Evolutionary conservation across 352 stramenopile genomes (phyloP), one percentile per base, ranked within the genome.

Genomic region (Phytopythium chamaehyphon): DNA sequence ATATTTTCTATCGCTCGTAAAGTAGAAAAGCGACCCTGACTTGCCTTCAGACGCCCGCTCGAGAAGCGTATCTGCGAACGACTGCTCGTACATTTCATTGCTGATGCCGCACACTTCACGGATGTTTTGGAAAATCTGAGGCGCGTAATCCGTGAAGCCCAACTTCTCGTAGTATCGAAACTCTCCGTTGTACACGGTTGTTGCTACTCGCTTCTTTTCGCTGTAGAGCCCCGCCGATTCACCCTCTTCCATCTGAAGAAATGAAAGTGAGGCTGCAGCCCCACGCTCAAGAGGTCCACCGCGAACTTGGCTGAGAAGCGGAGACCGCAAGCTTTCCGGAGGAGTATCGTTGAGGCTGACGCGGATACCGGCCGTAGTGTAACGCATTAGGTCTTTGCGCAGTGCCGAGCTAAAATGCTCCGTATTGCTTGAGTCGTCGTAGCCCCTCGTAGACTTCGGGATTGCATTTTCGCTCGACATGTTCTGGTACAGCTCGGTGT

Each of bases 11-110:
- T 93, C 81, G 49, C 76, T 92, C 6, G 84, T 90, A 47, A 93
- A 95, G 71, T 95, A 95, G 42, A 95, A 95, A 4, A 95, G 59
- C 78, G 91, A 93, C 10, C 84, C 84, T 0, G 80, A 92, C 57
- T 95, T 95, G 54, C 84, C 84, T 52, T 93, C 82, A 0, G 84
- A 90, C 39, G 81, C 84, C 33, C 77, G 81, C 45, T 94, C 84
- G 24, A 89, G 59, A 11, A 94, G 64, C n/a, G 81, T 94, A 18
- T 85, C 84, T 2, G 81, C 78, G 55, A 95, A 95, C 46, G 79
- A 91, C 46, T 91, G 74, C 57, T 90, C 82, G 57, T 91, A 93
- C 67, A 75, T 73, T 48, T 71, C 66, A 26, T 88, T 80, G 54
- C 86, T 78, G 39, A 93, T 81, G 19, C 80, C 84, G 43, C 79